These are phyloP conservation scores for Sequoia sempervirens DNA, from an alignment of 75 land plant species.

Conservation along the genomic window DNA sequence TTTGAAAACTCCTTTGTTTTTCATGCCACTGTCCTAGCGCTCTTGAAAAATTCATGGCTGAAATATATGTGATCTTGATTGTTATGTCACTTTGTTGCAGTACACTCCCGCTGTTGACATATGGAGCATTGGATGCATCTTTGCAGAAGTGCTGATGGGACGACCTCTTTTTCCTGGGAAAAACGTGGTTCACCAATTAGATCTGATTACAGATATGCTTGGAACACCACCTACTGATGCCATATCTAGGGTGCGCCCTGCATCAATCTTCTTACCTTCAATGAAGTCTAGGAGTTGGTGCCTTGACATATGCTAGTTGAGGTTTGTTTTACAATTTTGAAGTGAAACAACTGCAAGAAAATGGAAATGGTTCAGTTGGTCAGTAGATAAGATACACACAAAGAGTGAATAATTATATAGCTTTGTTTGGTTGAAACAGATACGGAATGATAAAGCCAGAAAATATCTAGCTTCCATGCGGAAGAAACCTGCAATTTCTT, in stretches of 20 bases:
- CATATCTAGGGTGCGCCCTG: conserved; percentile 46
- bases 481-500: conserved; percentile 40
- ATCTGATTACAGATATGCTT: conserved; percentile 80
- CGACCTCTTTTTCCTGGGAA: conserved; percentile 86
- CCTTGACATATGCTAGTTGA: conserved; percentile 16
- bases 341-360: conserved; percentile 44
- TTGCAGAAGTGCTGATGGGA: conserved; percentile 82
- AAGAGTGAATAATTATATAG: background rate
- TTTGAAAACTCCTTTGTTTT: background rate
- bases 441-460: conserved; percentile 70
- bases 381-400: background rate
- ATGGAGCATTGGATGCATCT: conserved; percentile 92
- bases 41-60: background rate
- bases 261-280: background rate
- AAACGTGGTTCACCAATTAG: conserved; percentile 70
- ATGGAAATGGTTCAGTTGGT: conserved; percentile 16
- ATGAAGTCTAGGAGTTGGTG: background rate
- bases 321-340: conserved; percentile 41
- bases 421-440: conserved; percentile 24
- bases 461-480: conserved; percentile 51
- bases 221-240: conserved; percentile 76
- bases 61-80: background rate
- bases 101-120: conserved; percentile 89
- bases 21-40: background rate
- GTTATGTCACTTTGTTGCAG: conserved; percentile 28